These are phyloP conservation scores for Hymenotorrendiella dingleyae DNA, from an alignment of 2,329 filamentous ascomycete genomes.

Conservation along the genomic window DNA sequence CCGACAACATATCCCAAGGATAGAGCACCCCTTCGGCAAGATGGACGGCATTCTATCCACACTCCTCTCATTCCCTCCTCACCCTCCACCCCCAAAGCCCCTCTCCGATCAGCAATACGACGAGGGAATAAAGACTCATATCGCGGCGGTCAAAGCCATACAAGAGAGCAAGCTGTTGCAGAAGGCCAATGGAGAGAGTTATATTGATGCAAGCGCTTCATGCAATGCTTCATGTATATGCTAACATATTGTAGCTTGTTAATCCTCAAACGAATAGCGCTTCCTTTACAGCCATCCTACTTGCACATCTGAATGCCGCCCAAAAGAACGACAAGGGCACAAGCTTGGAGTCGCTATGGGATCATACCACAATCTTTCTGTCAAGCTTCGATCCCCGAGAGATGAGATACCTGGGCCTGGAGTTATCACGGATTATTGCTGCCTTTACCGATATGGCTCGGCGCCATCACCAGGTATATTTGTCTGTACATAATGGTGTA, in stretches of 20 bases:
- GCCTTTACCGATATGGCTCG: slow-evolving; percentile 25
- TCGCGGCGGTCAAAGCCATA: slow-evolving; percentile 33
- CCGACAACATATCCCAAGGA: too few relatives aligned
- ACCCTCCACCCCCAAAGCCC: slow-evolving; percentile 30
- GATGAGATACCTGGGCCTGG: slow-evolving; percentile 45
- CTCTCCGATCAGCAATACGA: slow-evolving; percentile 38
- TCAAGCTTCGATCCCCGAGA: slow-evolving; percentile 45
- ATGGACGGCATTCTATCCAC: slow-evolving; percentile 33
- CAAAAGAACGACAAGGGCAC: slow-evolving; percentile 29
- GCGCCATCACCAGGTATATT: slow-evolving; percentile 19
- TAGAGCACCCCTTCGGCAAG: background rate
- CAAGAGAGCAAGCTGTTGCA: slow-evolving; percentile 30
- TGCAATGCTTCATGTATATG: background rate
- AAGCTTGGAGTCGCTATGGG: slow-evolving; percentile 38
- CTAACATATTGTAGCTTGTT: slow-evolving; percentile 22
- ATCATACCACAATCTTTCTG: slow-evolving; percentile 36
- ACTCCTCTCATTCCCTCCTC: slow-evolving; percentile 35
- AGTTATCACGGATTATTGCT: slow-evolving; percentile 41
- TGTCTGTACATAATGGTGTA: background rate
- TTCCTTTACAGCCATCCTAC: slow-evolving; percentile 50
- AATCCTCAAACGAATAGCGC: slow-evolving; percentile 54
- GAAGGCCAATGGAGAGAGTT: slow-evolving; percentile 29
- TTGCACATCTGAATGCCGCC: slow-evolving; percentile 38
- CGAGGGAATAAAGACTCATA: slow-evolving; percentile 34
- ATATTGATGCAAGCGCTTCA: slow-evolving; percentile 32